phyloP scores from a whole-genome alignment of 371 early-diverging fungal genomes.

The Mortierella sp. region DNA sequence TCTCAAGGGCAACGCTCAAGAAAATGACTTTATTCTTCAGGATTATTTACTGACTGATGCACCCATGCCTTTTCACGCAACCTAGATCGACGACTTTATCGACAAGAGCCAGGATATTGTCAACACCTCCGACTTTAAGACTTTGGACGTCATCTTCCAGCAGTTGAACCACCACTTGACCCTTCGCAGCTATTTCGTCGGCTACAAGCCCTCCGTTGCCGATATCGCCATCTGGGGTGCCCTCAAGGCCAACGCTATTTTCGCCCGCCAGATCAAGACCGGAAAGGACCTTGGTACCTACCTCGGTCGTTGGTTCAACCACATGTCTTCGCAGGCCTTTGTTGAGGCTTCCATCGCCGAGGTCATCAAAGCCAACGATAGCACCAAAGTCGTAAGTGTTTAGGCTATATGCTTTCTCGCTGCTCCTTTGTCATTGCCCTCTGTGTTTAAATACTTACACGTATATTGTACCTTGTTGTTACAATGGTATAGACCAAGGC shows the following conservation, averaged over 20 bases:
- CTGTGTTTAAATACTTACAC: too few relatives aligned
- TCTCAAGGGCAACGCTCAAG: not conserved
- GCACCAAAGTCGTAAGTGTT: slow-evolving; percentile 42
- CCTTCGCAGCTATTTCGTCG: slow-evolving; percentile 87
- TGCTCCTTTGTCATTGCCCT: too few relatives aligned
- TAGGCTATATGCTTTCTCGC: too few relatives aligned
- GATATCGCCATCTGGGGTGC: slow-evolving; percentile 93
- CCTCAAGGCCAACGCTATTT: slow-evolving; percentile 85
- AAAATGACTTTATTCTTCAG: not conserved
- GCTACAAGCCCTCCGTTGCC: slow-evolving; percentile 83
- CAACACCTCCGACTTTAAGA: slow-evolving; percentile 78
- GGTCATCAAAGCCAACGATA: slow-evolving; percentile 62
- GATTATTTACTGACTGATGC: not conserved
- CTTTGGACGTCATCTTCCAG: slow-evolving; percentile 73
- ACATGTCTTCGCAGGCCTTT: slow-evolving; percentile 74
- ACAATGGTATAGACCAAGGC: slow-evolving; percentile 59
- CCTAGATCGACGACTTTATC: slow-evolving; percentile 73
- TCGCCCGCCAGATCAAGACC: slow-evolving; percentile 83
- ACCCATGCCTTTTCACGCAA: not conserved
- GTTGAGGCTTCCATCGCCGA: slow-evolving; percentile 66
- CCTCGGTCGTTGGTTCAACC: slow-evolving; percentile 88
- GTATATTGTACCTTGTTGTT: not conserved
- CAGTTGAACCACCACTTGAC: slow-evolving; percentile 83
- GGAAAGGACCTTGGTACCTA: slow-evolving; percentile 80
- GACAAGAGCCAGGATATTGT: slow-evolving; percentile 75